A percentile compares a stretch with the other conserved stretches of the same genome.
phyloP scores from a whole-genome alignment of 2,329 filamentous ascomycete genomes.

The Fusarium citri region DNA sequence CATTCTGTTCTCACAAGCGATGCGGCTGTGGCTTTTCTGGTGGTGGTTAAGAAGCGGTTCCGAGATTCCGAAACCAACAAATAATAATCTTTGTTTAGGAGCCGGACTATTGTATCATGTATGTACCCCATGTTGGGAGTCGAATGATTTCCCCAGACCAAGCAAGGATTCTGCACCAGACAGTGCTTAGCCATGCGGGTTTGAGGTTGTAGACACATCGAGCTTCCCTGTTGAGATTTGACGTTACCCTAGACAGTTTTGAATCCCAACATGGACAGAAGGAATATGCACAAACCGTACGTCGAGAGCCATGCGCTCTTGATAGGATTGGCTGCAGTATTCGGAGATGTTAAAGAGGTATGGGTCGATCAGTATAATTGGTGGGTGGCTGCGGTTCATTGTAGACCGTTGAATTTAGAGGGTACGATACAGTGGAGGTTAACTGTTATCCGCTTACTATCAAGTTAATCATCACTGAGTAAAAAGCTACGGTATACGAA shows the following conservation, averaged over 20 bases:
- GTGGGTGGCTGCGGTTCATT: slow-evolving; percentile 17
- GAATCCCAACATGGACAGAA: slow-evolving; percentile 6
- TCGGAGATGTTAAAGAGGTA: slow-evolving; percentile 10
- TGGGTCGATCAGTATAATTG: not conserved
- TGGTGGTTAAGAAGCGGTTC: slow-evolving; percentile 15
- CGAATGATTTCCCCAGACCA: slow-evolving; percentile 30
- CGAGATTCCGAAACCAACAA: not conserved
- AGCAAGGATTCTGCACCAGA: slow-evolving; percentile 5
- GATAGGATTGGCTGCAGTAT: not conserved
- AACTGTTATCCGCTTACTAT: not conserved
- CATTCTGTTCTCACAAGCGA: not conserved
- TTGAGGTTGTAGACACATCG: not conserved
- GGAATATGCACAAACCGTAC: slow-evolving; percentile 25
- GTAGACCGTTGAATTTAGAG: slow-evolving; percentile 3
- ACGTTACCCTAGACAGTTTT: slow-evolving; percentile 12
- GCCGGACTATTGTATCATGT: no score
- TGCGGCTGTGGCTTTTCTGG: slow-evolving; percentile 2
- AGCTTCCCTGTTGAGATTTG: slow-evolving; percentile 17
- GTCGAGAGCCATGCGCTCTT: slow-evolving; percentile 1
- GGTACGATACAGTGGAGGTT: not conserved
- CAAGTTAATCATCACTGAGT: not conserved
- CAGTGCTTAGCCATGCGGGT: slow-evolving; percentile 18
- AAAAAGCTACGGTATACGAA: not conserved
- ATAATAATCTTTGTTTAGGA: not conserved
- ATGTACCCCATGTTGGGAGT: slow-evolving; percentile 10